Base-by-base conservation (phyloP, 345 rosid genomes). In the Eucalyptus virginea region DNA sequence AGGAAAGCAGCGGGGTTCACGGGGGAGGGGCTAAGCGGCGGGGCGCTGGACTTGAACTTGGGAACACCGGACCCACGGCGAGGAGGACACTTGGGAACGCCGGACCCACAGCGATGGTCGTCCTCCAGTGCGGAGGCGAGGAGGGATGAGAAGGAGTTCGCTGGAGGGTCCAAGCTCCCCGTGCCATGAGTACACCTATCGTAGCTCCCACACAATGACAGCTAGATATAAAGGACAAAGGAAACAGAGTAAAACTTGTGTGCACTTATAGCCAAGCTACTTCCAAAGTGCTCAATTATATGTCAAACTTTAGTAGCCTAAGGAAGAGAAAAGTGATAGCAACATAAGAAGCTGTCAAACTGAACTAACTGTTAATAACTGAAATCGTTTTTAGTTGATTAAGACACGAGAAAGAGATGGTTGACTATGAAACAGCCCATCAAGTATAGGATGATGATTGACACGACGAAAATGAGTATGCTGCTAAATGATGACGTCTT, bases 31-130 rank as follows among this genome's bases (percentile, higher is more conserved):
- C 47, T 45, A 97, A 90, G 44, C 6, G 98, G 99, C 9, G 96
- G 92, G 49, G 98, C 94, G 88, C 93, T 92, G 21, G 99, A 93
- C 92, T 96, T 97, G 92, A 96, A 97, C 92, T 96, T 97, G 0
- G 99, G 99, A 6, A 96, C 94, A 88, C 96, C 97, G 1, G 96
- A 93, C 40, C 97, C 97, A 30, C 93, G 62, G 93, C 77, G 88
- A 91, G 54, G 88, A 88, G 85, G 58, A n/a, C n/a, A 97, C 92
- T 96, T 97, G 0, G 99, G 99, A 6, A 96, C 94, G 88, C 96
- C 97, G 1, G 96, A 93, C 40, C 97, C 97, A 30, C 93, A 93
- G 85, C 94, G 94, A 81, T 93, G 93, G 88, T 96, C 96, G 0
- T 92, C 94, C 67, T 93, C 91, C 49, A 90, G 93, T 80, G 94